Conservation (phyloP, 2,329 filamentous ascomycete species). For the Aspergillus vadensis region DNA sequence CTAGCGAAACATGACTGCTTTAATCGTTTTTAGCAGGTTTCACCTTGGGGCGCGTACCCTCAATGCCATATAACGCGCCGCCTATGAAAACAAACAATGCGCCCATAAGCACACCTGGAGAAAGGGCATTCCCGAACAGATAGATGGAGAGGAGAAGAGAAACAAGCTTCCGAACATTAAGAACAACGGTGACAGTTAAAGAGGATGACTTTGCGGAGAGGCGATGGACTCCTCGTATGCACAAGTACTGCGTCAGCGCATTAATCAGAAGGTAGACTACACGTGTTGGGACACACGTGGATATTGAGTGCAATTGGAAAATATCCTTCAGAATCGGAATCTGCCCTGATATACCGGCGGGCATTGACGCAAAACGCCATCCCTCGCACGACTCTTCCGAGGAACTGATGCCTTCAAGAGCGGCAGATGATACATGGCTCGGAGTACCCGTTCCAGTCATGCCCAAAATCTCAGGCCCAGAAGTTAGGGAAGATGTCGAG, state of each 20-base stretch:
- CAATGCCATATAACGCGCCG: constrained; percentile 87
- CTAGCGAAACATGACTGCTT: not conserved
- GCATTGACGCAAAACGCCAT: constrained; percentile 1
- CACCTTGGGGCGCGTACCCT: constrained; percentile 49
- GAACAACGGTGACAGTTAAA: constrained; percentile 90
- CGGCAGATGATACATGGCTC: not conserved
- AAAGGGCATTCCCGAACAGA: constrained; percentile 85
- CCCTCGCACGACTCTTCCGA: not conserved
- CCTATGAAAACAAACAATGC: constrained; percentile 85
- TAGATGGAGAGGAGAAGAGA: constrained; percentile 90
- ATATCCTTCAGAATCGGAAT: constrained; percentile 1
- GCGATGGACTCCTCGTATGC: constrained; percentile 95
- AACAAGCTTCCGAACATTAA: constrained; percentile 92
- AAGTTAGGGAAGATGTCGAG: constrained; percentile 36
- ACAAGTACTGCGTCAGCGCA: constrained; percentile 88
- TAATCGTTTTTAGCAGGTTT: constrained; percentile 24
- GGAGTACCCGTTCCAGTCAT: not conserved
- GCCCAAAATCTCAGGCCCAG: constrained; percentile 17
- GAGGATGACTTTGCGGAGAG: constrained; percentile 85
- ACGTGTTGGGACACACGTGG: constrained; percentile 37
- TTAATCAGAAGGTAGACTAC: constrained; percentile 46
- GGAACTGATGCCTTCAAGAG: not conserved
- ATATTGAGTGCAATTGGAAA: constrained; percentile 21
- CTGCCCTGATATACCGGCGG: not conserved
- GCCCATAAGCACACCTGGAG: constrained; percentile 74